Evolutionary conservation across 495 filamentous ascomycete genomes (phyloP).

Genomic region (Aspergillus incahuasiensis): DNA sequence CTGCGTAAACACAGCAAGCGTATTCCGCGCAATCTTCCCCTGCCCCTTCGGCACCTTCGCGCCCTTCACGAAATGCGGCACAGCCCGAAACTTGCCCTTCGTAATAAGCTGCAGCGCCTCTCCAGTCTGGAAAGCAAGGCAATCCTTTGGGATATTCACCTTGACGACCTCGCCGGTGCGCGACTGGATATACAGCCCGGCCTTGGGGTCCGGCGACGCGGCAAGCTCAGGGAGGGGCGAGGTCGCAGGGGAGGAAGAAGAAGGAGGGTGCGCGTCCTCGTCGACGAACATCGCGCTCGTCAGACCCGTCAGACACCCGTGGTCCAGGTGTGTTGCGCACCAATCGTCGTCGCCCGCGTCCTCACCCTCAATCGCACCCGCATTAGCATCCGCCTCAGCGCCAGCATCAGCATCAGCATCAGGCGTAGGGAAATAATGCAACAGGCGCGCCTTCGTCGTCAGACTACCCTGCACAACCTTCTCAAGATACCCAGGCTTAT

Average conservation of each 20-base stretch:
- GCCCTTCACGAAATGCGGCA: conserved; percentile 93
- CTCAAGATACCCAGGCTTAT: conserved; percentile 75
- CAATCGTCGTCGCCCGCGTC: conserved; percentile 80
- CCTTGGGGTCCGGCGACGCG: conserved; percentile 69
- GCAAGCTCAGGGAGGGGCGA: conserved; percentile 60
- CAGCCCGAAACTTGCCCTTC: conserved; percentile 79
- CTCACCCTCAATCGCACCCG: conserved; percentile 15
- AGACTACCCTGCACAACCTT: conserved; percentile 77
- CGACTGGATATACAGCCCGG: conserved; percentile 89
- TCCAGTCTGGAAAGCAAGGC: conserved; percentile 93
- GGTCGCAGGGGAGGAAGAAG: conserved; percentile 15
- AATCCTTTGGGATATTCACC: conserved; percentile 83
- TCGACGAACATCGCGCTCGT: conserved; percentile 96
- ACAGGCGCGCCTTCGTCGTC: conserved; percentile 84
- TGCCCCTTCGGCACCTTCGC: conserved; percentile 32
- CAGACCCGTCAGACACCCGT: conserved; percentile 88
- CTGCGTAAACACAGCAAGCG: conserved; percentile 95
- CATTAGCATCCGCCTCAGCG: not conserved
- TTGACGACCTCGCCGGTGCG: conserved; percentile 73
- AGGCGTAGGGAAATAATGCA: conserved; percentile 77
- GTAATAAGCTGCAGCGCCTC: conserved; percentile 90
- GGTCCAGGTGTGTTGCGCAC: conserved; percentile 93
- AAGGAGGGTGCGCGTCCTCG: conserved; percentile 52
- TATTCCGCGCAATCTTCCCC: conserved; percentile 74
- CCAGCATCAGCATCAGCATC: conserved; percentile 6